phyloP scores from a whole-genome alignment of 257 asterid genomes.

The Catharanthus roseus region DNA sequence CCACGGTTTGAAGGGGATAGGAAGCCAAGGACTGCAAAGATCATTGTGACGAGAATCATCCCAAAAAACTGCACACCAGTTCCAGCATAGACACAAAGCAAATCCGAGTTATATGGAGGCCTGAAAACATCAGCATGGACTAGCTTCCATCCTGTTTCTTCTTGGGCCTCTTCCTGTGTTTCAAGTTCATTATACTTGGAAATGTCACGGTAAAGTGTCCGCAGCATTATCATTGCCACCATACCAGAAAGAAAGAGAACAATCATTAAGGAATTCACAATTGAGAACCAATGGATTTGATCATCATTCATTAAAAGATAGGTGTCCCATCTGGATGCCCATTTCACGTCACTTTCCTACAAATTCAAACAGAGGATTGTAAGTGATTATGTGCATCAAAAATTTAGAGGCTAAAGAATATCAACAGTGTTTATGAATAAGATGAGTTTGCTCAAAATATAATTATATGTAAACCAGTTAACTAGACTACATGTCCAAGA shows the following conservation, averaged over 20 bases:
- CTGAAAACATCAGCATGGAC: slow-evolving; percentile 81
- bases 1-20: slow-evolving; percentile 81
- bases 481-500: background rate
- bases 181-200: slow-evolving; percentile 70
- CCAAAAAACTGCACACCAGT: slow-evolving; percentile 69
- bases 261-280: slow-evolving; percentile 70
- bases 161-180: slow-evolving; percentile 83
- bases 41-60: slow-evolving; percentile 67
- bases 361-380: background rate
- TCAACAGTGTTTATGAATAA: background rate
- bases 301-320: slow-evolving; percentile 75
- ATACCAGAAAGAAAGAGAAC: slow-evolving; percentile 76
- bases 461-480: background rate
- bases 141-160: slow-evolving; percentile 82
- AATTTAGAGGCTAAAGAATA: background rate
- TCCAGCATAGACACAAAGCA: slow-evolving; percentile 65
- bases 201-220: slow-evolving; percentile 74
- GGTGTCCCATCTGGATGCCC: slow-evolving; percentile 89
- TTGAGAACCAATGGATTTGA: slow-evolving; percentile 82
- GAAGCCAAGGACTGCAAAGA: slow-evolving; percentile 66
- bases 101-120: slow-evolving; percentile 64
- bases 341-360: slow-evolving; percentile 69
- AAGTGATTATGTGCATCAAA: background rate
- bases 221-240: slow-evolving; percentile 82
- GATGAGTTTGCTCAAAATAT: background rate